phyloP scores from a whole-genome alignment of 2,329 filamentous ascomycete species.

The Fusarium veterinarium region DNA sequence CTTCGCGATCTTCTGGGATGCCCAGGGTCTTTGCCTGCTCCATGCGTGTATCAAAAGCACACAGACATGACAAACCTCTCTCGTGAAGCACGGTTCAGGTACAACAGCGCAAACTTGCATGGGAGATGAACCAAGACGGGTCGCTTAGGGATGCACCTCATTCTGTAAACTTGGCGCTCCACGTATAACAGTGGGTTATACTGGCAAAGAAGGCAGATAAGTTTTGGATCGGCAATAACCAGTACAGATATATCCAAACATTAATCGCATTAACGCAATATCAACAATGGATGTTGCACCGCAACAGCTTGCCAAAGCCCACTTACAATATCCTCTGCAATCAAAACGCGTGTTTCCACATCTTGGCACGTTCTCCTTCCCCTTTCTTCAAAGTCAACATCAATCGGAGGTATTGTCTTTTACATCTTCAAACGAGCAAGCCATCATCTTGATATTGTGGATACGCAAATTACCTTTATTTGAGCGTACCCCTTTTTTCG shows the following conservation, averaged over 20 bases:
- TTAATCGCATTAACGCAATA: not conserved
- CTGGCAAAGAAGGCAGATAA: not conserved
- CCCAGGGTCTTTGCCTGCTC: constrained; percentile 30
- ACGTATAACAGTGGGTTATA: constrained; percentile 3
- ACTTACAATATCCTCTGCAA: constrained; percentile 26
- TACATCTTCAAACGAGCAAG: constrained; percentile 24
- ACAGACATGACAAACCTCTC: not conserved
- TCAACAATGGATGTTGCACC: constrained; percentile 6
- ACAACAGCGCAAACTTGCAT: constrained; percentile 14
- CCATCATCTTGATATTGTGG: constrained; percentile 44
- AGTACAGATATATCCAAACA: constrained; percentile 1
- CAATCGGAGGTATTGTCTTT: constrained; percentile 12
- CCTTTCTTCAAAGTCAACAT: constrained; percentile 8
- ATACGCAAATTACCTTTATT: constrained; percentile 43
- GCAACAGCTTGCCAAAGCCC: constrained; percentile 17
- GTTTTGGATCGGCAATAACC: not conserved
- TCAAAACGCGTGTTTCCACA: constrained; percentile 31
- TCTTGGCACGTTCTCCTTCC: constrained; percentile 8
- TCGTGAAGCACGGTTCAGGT: constrained; percentile 24
- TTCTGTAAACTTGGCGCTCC: constrained; percentile 5
- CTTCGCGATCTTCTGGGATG: constrained; percentile 26
- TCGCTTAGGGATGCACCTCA: constrained; percentile 25
- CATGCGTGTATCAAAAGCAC: constrained; percentile 19
- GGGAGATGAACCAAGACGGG: constrained; percentile 14
- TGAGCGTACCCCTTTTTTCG: constrained; percentile 41